Evolutionary conservation across 202 grass and related monocot species (phyloP), one percentile per base, ranked within the genome.

Genomic region (Dendrocalamus latiflorus): DNA sequence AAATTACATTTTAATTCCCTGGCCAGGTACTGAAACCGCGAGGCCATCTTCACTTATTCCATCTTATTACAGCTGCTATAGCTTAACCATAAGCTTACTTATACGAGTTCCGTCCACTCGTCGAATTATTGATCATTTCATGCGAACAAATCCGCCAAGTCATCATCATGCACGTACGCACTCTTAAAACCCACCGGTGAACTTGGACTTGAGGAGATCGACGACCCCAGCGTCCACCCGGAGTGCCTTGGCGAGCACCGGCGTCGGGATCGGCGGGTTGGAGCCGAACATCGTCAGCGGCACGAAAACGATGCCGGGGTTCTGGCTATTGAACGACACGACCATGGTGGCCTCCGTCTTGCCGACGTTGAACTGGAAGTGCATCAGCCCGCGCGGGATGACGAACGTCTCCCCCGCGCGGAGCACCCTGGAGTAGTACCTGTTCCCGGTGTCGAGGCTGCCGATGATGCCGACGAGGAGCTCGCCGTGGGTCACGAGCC

Each of bases 361-460:
- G 2, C 90, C 92, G 9, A 94, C 60, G 70, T 94, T 94, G 82
- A 80, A 90, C 66, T 94, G 78, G 77, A 94, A 94, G 77, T 94
- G 92, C 75, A 91, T 75, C 22, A 94, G 83, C 0, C 92, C 93
- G 0, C 81, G 80, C 1, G 93, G 93, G 65, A 91, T 87, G 25
- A 92, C 73, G 36, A 95, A 95, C 4, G 72, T 90, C 71, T 85
- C 86, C 0, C 93, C 93, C 7, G 85, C 77, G 3, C 49, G 56
- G 28, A 91, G 38, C 6, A 94, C 76, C 77, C 42, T 90, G 38
- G 85, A 90, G 79, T 86, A 88, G 70, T 84, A 83, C 45, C 51
- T 47, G 80, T 89, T 90, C 0, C 58, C 70, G 1, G 79, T 75
- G 65, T 84, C 77, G 5, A 88, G 60, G 78, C 76, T 86, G 22